Conservation (phyloP, 2,329 filamentous ascomycete genomes). For the Nothophaeocryptopus gaeumannii region DNA sequence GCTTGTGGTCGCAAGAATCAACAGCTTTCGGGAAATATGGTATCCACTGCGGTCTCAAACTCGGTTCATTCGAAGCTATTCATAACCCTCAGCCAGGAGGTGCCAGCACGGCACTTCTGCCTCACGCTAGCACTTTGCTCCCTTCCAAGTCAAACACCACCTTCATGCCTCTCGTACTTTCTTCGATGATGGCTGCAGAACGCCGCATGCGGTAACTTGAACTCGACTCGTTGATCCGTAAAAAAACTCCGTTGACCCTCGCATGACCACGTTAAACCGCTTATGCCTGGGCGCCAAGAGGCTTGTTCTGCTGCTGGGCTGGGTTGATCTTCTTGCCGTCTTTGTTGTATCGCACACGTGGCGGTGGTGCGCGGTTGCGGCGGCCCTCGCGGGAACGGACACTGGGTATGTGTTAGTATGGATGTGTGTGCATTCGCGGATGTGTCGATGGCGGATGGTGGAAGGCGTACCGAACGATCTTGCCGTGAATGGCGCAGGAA, state of each 20-base stretch:
- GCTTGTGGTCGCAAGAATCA: too few species aligned
- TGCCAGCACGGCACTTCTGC: too few species aligned
- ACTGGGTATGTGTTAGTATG: conserved; percentile 52
- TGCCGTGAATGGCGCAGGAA: conserved; percentile 99
- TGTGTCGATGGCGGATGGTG: not conserved
- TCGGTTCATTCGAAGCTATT: conserved; percentile 25
- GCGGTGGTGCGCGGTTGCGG: conserved; percentile 97
- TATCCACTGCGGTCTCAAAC: conserved; percentile 11
- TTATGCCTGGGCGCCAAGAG: conserved; percentile 35
- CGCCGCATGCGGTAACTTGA: conserved; percentile 8
- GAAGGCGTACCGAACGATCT: conserved; percentile 97
- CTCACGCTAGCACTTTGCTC: too few species aligned
- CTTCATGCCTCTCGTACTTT: conserved; percentile 1
- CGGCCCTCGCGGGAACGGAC: conserved; percentile 95
- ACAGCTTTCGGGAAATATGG: too few species aligned
- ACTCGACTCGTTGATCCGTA: conserved; percentile 1
- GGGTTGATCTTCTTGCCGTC: conserved; percentile 99
- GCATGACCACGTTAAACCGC: conserved; percentile 5
- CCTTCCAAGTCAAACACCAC: not conserved
- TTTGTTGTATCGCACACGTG: conserved; percentile 99
- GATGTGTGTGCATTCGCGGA: not conserved
- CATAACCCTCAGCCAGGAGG: conserved; percentile 7
- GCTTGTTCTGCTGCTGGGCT: conserved; percentile 70
- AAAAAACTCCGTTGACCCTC: conserved; percentile 6
- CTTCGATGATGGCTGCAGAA: conserved; percentile 3